Evolutionary conservation across 257 asterid genomes (phyloP), one percentile per base, ranked within the genome.

Genomic region (Przewalskia tangutica): DNA sequence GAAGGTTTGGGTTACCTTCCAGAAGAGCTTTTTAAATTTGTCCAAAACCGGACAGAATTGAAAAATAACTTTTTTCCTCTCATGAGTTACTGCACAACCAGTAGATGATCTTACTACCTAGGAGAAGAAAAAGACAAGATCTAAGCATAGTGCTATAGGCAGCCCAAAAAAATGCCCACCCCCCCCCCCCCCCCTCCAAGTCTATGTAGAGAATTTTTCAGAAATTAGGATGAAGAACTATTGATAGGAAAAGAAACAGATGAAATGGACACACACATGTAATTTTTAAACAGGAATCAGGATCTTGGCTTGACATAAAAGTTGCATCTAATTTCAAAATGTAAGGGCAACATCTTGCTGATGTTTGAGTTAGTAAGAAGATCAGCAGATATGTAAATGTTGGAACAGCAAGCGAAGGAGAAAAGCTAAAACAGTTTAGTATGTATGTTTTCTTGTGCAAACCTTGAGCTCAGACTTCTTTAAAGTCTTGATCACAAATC

Each of bases 401-500:
- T 51, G 16, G 46, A 32, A 50, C 62, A 73, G 79, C 2, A 75
- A 50, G 80, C 8, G 46, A 75, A 50, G 7, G 23, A 14, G 42
- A 50, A 75, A 75, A 75, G 7, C 62, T 23, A 75, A 62, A 36
- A 67, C n/a, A 40, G 42, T 64, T 17, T 51, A 56, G 60, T 42
- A 18, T 40, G 68, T 9, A 20, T 27, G 53, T 51, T 9, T 60
- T 62, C 56, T 79, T 75, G 80, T 18, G 40, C 89, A 44, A 85
- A 96, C 99, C 98, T 96, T 94, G 79, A 93, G 89, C 89, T 96
- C 99, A 53, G 89, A 80, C 85, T 87, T 90, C 83, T 86, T 94
- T 88, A 94, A 84, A 65, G 99, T 96, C 89, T 96, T 96, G 83
- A 96, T 91, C 59, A 96, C 97, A 90, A 96, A 96, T 89, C 91